Evolutionary conservation across 805 yeast species (phyloP).

Genomic region (Nakazawaea ambrosiae): DNA sequence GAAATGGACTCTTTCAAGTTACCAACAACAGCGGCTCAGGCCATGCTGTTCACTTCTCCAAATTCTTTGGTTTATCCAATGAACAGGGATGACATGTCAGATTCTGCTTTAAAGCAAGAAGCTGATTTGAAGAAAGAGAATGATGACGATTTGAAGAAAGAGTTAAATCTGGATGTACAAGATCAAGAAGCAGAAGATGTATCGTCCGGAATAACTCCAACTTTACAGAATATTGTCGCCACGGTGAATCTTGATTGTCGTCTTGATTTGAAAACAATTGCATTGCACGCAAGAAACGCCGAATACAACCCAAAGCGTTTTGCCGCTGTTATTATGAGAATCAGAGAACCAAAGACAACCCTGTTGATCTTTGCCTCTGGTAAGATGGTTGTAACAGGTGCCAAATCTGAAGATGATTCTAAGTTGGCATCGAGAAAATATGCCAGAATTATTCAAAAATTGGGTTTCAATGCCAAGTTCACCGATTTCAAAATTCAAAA

Average conservation of each 20-base stretch:
- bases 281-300: slow-evolving; percentile 97
- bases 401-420: slow-evolving; percentile 97
- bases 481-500: slow-evolving; percentile 97
- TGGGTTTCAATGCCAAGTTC: slow-evolving; percentile 96
- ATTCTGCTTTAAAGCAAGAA: slow-evolving; percentile 15
- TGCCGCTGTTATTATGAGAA: slow-evolving; percentile 99
- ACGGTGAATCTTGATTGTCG: slow-evolving; percentile 96
- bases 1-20: slow-evolving; percentile 71
- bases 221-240: slow-evolving; percentile 92
- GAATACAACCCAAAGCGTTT: slow-evolving; percentile 98
- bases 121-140: not conserved
- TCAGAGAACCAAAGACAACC: slow-evolving; percentile 97
- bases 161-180: slow-evolving; percentile 11
- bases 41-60: slow-evolving; percentile 63
- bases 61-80: slow-evolving; percentile 59
- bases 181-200: slow-evolving; percentile 55
- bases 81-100: slow-evolving; percentile 31
- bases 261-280: slow-evolving; percentile 92
- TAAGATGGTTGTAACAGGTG: slow-evolving; percentile 99
- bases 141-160: not conserved
- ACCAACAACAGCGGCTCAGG: slow-evolving; percentile 74
- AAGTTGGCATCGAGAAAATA: slow-evolving; percentile 95
- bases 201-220: slow-evolving; percentile 94
- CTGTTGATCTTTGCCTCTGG: slow-evolving; percentile 98
- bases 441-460: slow-evolving; percentile 95